Evolutionary conservation across 2,329 filamentous ascomycete genomes (phyloP).

Genomic region (Penicillium sp.): DNA sequence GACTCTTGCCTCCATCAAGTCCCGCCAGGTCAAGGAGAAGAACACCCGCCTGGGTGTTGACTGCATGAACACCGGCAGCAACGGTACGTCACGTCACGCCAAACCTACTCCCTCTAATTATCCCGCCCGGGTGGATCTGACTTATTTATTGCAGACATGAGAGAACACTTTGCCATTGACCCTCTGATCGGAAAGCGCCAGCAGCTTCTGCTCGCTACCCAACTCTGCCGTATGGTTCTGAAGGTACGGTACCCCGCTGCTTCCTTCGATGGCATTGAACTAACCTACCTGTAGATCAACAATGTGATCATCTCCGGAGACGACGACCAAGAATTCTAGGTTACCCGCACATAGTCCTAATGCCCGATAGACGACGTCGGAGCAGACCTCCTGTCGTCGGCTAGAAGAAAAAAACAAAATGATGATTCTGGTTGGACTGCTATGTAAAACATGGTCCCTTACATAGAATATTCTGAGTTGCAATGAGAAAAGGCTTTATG

Average conservation of each 20-base stretch:
- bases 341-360: slow-evolving; percentile 24
- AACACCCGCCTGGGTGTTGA: slow-evolving; percentile 82
- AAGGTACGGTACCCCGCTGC: slow-evolving; percentile 58
- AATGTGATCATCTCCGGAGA: slow-evolving; percentile 89
- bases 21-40: slow-evolving; percentile 86
- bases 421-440: slow-evolving; percentile 23
- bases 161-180: slow-evolving; percentile 95
- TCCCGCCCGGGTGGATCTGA: no score
- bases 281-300: slow-evolving; percentile 58
- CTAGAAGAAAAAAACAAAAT: slow-evolving; percentile 20
- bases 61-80: slow-evolving; percentile 93
- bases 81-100: slow-evolving; percentile 56
- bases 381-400: slow-evolving; percentile 4
- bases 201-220: slow-evolving; percentile 92
- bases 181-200: slow-evolving; percentile 97
- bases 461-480: slow-evolving; percentile 26
- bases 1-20: slow-evolving; percentile 91
- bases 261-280: slow-evolving; percentile 1
- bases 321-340: slow-evolving; percentile 82
- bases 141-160: slow-evolving; percentile 67
- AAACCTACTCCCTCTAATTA: neutral
- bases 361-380: slow-evolving; percentile 15
- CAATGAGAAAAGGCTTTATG: slow-evolving; percentile 29
- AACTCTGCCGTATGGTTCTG: slow-evolving; percentile 95
- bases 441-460: slow-evolving; percentile 28